These are phyloP conservation scores for Pyrenochaeta sp. DNA, from an alignment of 2,329 filamentous ascomycete species.

Conservation along the genomic window DNA sequence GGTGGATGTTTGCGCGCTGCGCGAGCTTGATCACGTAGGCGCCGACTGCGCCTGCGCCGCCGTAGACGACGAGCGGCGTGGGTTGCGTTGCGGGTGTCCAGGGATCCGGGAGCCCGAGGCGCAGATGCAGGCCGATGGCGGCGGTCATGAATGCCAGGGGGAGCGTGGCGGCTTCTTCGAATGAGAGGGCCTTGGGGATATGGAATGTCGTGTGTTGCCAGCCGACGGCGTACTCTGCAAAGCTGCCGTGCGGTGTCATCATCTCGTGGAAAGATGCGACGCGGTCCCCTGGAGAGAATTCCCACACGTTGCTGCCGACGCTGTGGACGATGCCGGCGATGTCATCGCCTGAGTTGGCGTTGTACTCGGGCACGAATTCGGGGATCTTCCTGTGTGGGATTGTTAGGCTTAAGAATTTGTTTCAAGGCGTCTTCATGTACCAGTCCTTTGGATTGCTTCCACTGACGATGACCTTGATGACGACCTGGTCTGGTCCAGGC, in stretches of 20 bases:
- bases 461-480: slow-evolving; percentile 50
- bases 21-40: slow-evolving; percentile 53
- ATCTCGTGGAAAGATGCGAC: slow-evolving; percentile 66
- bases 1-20: slow-evolving; percentile 48
- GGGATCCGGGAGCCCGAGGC: slow-evolving; percentile 52
- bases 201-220: slow-evolving; percentile 65
- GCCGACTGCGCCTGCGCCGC: slow-evolving; percentile 51
- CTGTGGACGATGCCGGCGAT: slow-evolving; percentile 63
- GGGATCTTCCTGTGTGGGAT: slow-evolving; percentile 33
- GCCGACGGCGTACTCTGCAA: slow-evolving; percentile 68
- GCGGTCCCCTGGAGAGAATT: slow-evolving; percentile 65
- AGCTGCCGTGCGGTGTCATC: slow-evolving; percentile 59
- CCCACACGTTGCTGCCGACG: slow-evolving; percentile 63
- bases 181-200: slow-evolving; percentile 57
- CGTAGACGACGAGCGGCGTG: slow-evolving; percentile 51
- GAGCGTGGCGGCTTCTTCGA: slow-evolving; percentile 59
- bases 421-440: slow-evolving; percentile 37
- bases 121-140: slow-evolving; percentile 53
- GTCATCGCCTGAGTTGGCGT: slow-evolving; percentile 61
- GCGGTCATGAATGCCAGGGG: slow-evolving; percentile 57
- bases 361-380: slow-evolving; percentile 19
- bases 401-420: background rate
- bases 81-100: slow-evolving; percentile 40
- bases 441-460: slow-evolving; percentile 60
- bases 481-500: slow-evolving; percentile 42